Evolutionary conservation across 2,329 filamentous ascomycete species (phyloP).

Genomic region (Colletotrichum sojae): DNA sequence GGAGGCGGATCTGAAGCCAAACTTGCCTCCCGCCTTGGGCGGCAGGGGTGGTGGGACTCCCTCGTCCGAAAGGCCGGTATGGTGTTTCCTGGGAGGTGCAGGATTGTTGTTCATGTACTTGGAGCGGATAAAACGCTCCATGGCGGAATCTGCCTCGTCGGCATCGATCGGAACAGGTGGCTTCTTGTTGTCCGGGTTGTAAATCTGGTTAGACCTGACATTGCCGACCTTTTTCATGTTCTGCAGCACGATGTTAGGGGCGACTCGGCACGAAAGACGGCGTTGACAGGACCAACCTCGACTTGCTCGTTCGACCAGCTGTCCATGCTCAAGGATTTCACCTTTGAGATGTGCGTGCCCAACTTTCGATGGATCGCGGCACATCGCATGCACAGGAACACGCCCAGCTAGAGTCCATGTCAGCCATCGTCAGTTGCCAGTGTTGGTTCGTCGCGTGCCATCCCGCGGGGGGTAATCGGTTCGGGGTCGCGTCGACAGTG

Average conservation of each 20-base stretch:
- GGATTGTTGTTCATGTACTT: conserved; percentile 82
- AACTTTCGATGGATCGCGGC: conserved; percentile 95
- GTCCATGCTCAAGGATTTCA: conserved; percentile 99
- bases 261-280: neutral
- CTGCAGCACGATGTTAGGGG: conserved; percentile 59
- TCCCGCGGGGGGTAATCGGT: neutral
- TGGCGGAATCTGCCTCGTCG: conserved; percentile 92
- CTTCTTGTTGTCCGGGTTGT: conserved; percentile 87
- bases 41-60: conserved; percentile 72
- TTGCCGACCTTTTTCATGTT: conserved; percentile 97
- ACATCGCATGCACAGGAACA: conserved; percentile 98
- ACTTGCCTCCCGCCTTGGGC: conserved; percentile 75
- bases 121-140: conserved; percentile 95
- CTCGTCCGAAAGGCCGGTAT: conserved; percentile 69
- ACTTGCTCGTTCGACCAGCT: conserved; percentile 97
- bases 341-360: conserved; percentile 97
- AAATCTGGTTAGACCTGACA: conserved; percentile 84
- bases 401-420: conserved; percentile 76
- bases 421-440: conserved; percentile 9
- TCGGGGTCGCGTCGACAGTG: conserved; percentile 15
- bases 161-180: conserved; percentile 89
- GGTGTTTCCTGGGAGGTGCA: conserved; percentile 53
- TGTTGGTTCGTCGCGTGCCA: conserved; percentile 1
- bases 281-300: conserved; percentile 74
- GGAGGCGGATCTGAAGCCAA: conserved; percentile 71